These are phyloP conservation scores for Pythium phragmitis DNA, from an alignment of 352 stramenopile genomes.

Conservation along the genomic window DNA sequence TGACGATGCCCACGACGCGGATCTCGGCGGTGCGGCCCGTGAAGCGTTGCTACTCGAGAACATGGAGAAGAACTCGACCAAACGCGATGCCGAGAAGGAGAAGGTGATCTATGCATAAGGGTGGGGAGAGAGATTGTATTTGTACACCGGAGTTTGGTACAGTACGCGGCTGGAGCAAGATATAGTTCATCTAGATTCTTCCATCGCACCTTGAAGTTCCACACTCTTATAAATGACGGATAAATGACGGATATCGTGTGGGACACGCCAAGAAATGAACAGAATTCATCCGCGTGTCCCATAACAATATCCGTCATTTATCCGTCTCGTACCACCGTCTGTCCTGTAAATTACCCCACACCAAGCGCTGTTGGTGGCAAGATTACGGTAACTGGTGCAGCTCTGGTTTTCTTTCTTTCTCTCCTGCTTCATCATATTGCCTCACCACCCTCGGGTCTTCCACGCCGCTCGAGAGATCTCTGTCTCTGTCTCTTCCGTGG, in stretches of 20 bases:
- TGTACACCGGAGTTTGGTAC: too few relatives aligned
- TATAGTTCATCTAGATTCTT: too few relatives aligned
- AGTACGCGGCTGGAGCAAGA: too few relatives aligned
- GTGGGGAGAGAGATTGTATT: too few relatives aligned
- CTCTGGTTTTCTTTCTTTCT: background rate
- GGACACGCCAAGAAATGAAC: background rate
- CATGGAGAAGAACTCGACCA: background rate
- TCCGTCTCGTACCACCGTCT: too few relatives aligned
- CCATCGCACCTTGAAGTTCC: too few relatives aligned
- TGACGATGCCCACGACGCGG: conserved; percentile 25
- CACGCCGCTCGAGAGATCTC: background rate
- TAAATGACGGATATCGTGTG: background rate
- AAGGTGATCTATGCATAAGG: background rate
- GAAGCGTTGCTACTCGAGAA: background rate
- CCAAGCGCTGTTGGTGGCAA: background rate
- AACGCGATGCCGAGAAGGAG: conserved; percentile 2
- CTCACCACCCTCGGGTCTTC: background rate
- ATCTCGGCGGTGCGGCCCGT: conserved; percentile 12
- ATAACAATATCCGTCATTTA: too few relatives aligned
- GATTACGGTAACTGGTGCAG: background rate
- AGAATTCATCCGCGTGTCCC: too few relatives aligned
- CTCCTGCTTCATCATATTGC: background rate
- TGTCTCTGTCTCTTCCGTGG: background rate
- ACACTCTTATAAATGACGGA: background rate
- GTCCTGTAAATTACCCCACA: background rate